Base-by-base conservation (phyloP, 2,329 filamentous ascomycete genomes). In the Sclerotinia borealis region DNA sequence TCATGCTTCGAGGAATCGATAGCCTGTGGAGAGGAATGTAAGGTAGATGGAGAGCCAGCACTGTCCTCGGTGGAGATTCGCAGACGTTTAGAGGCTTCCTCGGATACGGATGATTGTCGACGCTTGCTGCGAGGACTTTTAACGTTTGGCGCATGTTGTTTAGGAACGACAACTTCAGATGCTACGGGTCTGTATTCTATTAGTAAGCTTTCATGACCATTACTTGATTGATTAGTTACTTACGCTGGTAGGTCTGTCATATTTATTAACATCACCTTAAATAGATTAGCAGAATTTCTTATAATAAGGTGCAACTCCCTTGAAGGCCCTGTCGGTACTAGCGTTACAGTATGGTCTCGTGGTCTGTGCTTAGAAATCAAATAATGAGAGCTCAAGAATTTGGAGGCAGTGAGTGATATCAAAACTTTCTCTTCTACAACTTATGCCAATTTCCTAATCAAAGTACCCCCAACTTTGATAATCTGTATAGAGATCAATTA, bases 51-150 rank as follows among this genome's bases (percentile, higher is more conserved):
- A 52, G 68, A 68, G 52, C 31, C 61, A 13, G 59, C 61, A n/a
- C 62, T 68, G n/a, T 58, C 55, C 59, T 69, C 68, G 58, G 64
- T 62, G n/a, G 70, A 73, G n/a, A 84, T 71, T 65, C 83, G 79
- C 51, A 79, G 78, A 62, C 85, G 79, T 74, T 87, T 87, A 63
- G 74, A 69, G 50, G 77, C 75, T n/a, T 79, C 76, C 43, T 83
- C 79, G 2, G 79, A 77, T 15, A 75, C 69, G 10, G 81, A 83
- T n/a, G 82, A 84, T 69, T 83, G 79, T 66, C 83, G 77, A 68
- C 84, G 78, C 63, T 73, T 73, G 27, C 56, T 56, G 55, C 59
- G 64, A 47, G 71, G 67, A 31, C 65, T 66, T 47, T 52, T 65
- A 61, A 45, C 37, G 39, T 43, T 56, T 27, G 64, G 59, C 49